phyloP scores from a whole-genome alignment of 2,329 filamentous ascomycete species.

The Peltaster fructicola region DNA sequence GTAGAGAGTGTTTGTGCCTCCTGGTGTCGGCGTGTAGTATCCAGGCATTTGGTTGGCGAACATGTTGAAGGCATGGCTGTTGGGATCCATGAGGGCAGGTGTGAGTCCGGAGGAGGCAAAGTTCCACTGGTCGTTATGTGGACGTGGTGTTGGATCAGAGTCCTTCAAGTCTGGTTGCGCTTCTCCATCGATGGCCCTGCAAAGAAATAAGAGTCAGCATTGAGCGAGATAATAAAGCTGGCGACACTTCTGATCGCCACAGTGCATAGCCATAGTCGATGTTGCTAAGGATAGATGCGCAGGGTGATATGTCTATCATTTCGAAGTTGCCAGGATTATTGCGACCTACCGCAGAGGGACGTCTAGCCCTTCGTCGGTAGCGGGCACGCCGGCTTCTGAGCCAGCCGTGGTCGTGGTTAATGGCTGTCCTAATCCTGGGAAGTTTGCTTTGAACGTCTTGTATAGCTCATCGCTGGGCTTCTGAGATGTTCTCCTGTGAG shows the following conservation, averaged over 20 bases:
- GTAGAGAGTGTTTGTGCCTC: slow-evolving; percentile 62
- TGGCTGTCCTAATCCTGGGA: slow-evolving; percentile 47
- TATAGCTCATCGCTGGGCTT: slow-evolving; percentile 77
- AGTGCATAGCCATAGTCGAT: too few relatives aligned
- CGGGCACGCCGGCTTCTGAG: slow-evolving; percentile 28
- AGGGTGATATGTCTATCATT: too few relatives aligned
- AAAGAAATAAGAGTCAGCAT: slow-evolving; percentile 6
- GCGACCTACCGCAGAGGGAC: slow-evolving; percentile 28
- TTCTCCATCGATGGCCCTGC: slow-evolving; percentile 10
- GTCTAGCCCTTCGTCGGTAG: slow-evolving; percentile 28
- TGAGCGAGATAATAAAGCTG: too few relatives aligned
- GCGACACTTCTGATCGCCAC: too few relatives aligned
- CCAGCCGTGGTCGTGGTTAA: slow-evolving; percentile 28
- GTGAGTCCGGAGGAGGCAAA: slow-evolving; percentile 41
- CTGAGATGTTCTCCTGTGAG: slow-evolving; percentile 40
- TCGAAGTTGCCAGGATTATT: too few relatives aligned
- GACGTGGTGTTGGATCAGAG: slow-evolving; percentile 67
- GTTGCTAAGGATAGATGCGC: too few relatives aligned
- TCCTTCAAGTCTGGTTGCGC: slow-evolving; percentile 43
- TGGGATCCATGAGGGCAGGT: slow-evolving; percentile 72
- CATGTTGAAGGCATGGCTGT: slow-evolving; percentile 59
- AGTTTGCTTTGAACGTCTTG: slow-evolving; percentile 66
- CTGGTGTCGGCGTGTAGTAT: slow-evolving; percentile 78
- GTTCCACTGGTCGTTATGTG: slow-evolving; percentile 63
- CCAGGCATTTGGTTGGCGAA: slow-evolving; percentile 66